Conservation (phyloP, 169 alveolate species). For the Perkinsus marinus region DNA sequence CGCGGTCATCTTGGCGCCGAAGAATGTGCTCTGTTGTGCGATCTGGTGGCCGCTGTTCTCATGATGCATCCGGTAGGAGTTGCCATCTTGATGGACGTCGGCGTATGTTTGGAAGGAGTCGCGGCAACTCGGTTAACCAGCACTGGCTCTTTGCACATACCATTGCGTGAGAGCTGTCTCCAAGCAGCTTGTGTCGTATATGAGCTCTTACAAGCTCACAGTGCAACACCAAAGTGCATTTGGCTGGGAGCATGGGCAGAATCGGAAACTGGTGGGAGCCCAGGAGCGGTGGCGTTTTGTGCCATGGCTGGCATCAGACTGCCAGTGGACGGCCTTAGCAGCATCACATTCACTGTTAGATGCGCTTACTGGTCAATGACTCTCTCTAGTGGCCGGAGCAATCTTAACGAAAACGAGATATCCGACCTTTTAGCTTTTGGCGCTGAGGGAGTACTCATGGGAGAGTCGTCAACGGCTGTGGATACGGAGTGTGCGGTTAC, state of each 20-base stretch:
- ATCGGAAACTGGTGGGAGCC: background rate
- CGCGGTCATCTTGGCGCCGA: background rate
- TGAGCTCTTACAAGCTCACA: background rate
- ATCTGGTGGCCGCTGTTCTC: background rate
- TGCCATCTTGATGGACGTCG: background rate
- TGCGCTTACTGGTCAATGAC: background rate
- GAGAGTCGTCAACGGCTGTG: background rate
- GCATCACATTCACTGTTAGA: background rate
- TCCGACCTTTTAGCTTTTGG: too few relatives aligned
- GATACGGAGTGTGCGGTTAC: background rate
- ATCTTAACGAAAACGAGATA: too few relatives aligned
- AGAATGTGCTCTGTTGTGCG: background rate
- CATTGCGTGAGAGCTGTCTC: background rate
- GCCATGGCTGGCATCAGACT: background rate
- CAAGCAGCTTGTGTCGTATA: background rate
- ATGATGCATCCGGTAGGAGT: background rate
- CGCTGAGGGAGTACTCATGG: background rate
- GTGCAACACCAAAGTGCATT: background rate
- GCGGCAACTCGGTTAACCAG: background rate
- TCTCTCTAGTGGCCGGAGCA: background rate
- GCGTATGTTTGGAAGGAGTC: background rate
- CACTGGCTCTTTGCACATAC: background rate
- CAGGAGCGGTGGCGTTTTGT: background rate
- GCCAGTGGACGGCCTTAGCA: background rate
- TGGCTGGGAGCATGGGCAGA: background rate